Evolutionary conservation across 164 flowering plant genomes (phyloP).

Genomic region (Macadamia tetraphylla): DNA sequence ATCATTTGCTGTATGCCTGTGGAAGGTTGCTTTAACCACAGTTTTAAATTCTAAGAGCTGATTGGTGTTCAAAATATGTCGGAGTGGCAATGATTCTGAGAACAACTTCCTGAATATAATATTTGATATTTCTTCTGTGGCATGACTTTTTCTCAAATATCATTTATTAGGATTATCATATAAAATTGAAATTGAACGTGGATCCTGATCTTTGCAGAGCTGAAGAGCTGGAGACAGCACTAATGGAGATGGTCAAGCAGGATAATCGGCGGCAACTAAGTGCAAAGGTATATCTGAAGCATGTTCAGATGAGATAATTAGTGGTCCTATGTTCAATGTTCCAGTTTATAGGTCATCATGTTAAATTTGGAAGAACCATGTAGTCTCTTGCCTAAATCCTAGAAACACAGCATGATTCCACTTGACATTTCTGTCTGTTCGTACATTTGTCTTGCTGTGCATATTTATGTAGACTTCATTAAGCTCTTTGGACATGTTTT

Average conservation of each 20-base stretch:
- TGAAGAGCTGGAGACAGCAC: constrained; percentile 91
- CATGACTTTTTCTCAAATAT: neutral
- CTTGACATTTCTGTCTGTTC: too few species aligned
- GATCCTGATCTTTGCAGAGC: constrained; percentile 44
- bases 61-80: neutral
- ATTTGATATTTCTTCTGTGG: neutral
- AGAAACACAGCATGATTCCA: too few species aligned
- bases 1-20: neutral
- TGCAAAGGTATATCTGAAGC: constrained; percentile 57
- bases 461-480: too few species aligned
- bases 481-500: too few species aligned
- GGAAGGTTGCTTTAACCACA: neutral
- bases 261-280: constrained; percentile 79
- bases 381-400: too few species aligned
- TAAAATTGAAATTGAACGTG: neutral
- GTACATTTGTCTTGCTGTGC: too few species aligned
- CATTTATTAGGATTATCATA: neutral
- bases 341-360: neutral
- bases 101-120: too few species aligned
- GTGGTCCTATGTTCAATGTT: neutral
- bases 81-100: neutral
- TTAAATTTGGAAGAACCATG: neutral
- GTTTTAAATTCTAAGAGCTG: neutral
- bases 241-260: constrained; percentile 84
- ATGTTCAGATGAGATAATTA: neutral